Base-by-base conservation (phyloP, 257 asterid genomes). In the Solanum piurae region DNA sequence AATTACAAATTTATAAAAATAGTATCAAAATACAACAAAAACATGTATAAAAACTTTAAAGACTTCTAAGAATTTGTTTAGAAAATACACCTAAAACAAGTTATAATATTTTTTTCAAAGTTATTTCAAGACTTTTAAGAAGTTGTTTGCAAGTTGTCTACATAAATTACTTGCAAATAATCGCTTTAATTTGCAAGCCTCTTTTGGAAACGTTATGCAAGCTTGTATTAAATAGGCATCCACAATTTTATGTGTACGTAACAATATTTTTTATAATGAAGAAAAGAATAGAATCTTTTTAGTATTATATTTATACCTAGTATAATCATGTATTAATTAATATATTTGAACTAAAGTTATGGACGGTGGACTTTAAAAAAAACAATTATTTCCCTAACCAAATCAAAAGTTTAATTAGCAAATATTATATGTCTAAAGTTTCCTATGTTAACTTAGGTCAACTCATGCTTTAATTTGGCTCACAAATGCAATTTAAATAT, bases 281-380 rank as follows among this genome's bases (percentile, higher is more conserved):
- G 27, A 72, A 72, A 14, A 33, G 0, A 72, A 72, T 31, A 7
- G 6, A 13, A 69, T 29, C 0, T 10, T 9, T 20, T 20, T 60
- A 7, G 25, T 60, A 8, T 60, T 21, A 3, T 7, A 58, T 58
- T 10, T 6, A 23, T 37, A 76, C 36, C 8, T 79, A 13, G 64
- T 79, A 79, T 79, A 44, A 58, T 79, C 66, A 44, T 42, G 38
- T 37, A 16, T 52, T 52, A 52, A 14, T 46, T 12, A 77, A 13
- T 77, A 25, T 8, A 77, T 42, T 77, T 42, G 36, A 77, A 77
- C 34, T 77, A 40, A 79, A 16, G 38, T 25, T 80, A 79, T 84
- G 86, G 84, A 23, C n/a, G 74, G 82, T 69, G 71, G 71, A 87
- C 46, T 87, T 77, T 55, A 76, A 89, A 66, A 89, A 55, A 83